Base-by-base conservation (phyloP, 2,329 filamentous ascomycete species). In the Drechmeria coniospora region DNA sequence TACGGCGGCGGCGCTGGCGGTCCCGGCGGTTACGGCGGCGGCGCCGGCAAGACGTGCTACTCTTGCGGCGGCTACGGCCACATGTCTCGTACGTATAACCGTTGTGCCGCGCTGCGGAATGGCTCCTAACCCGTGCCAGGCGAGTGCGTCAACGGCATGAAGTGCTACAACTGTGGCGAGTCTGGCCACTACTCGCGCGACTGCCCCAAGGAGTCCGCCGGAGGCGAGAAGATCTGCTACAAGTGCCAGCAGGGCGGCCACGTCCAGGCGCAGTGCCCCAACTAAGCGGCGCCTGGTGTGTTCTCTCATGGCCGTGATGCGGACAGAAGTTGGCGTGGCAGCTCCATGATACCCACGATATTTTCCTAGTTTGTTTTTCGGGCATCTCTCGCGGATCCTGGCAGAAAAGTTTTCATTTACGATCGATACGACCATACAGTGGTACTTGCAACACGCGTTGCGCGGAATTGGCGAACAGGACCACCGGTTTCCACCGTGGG, bases 131-230 rank as follows among this genome's bases (percentile, higher is more conserved):
- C 27, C 26, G 12, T n/a, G 27, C 13, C 32, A 73, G 69, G 71
- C 44, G 90, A 95, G 62, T 98, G 90, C 63, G 92, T 87, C 46
- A 92, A 95, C 58, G 90, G 90, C 49, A 87, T 92, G 68, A 95
- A 95, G 70, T 98, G 90, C 78, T 98, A 95, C 76, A 94, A 94
- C 74, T 95, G 90, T 44, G 72, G 72, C 50, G 84, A 94, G 65
- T 79, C 87, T 44, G 87, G 90, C 37, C 87, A 95, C 61, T 74
- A 94, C 56, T 92, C 81, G 41, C 80, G 87, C 41, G 90, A 98
- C 59, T 98, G 90, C 71, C 79, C 86, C 46, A 86, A 87, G 54
- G 87, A 93, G 62, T 80, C 81, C 34, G 72, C 75, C 44, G 70
- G 73, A 42, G 72, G 76, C 50, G 87, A 95, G 71, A 87, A 92